Evolutionary conservation across 2,329 filamentous ascomycete species (phyloP).

Genomic region (Microdochium bolleyi): DNA sequence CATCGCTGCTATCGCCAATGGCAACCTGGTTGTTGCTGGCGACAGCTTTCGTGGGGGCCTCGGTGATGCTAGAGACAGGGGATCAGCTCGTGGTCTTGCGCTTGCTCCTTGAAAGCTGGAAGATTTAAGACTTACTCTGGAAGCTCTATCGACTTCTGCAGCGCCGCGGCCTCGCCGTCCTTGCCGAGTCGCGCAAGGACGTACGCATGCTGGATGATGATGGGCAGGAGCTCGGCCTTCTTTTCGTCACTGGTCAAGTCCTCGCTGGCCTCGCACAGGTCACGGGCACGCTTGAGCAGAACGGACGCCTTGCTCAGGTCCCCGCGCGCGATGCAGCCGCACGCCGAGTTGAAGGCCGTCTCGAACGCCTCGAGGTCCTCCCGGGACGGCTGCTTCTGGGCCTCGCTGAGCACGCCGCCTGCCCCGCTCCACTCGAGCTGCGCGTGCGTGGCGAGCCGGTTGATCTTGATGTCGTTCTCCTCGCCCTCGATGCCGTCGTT

Average conservation of each 20-base stretch:
- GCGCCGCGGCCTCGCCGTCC: conserved; percentile 52
- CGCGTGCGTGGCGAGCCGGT: conserved; percentile 62
- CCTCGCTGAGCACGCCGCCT: conserved; percentile 32
- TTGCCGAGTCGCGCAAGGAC: conserved; percentile 61
- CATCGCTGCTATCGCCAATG: conserved; percentile 20
- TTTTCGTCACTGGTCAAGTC: conserved; percentile 70
- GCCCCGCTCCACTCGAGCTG: conserved; percentile 65
- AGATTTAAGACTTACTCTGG: conserved; percentile 42
- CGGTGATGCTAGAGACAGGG: conserved; percentile 44
- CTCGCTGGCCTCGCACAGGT: conserved; percentile 65
- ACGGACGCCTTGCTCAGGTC: conserved; percentile 57
- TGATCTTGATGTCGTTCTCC: conserved; percentile 69
- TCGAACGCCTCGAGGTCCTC: conserved; percentile 71
- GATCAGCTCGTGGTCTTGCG: neutral
- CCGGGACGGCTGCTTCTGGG: conserved; percentile 45
- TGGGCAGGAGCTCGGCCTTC: conserved; percentile 64
- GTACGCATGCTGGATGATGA: conserved; percentile 69
- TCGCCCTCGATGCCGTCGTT: conserved; percentile 44
- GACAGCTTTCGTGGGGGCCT: conserved; percentile 58
- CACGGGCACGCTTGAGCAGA: conserved; percentile 60
- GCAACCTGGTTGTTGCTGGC: conserved; percentile 55
- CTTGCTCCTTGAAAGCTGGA: neutral
- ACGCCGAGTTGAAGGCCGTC: conserved; percentile 74
- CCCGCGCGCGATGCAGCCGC: conserved; percentile 61
- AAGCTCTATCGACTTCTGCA: conserved; percentile 55